A percentile compares a stretch with the other conserved stretches of the same genome.
These are phyloP conservation scores for Argentina anserina DNA, from an alignment of 306 rosid genomes.

Conservation along the genomic window DNA sequence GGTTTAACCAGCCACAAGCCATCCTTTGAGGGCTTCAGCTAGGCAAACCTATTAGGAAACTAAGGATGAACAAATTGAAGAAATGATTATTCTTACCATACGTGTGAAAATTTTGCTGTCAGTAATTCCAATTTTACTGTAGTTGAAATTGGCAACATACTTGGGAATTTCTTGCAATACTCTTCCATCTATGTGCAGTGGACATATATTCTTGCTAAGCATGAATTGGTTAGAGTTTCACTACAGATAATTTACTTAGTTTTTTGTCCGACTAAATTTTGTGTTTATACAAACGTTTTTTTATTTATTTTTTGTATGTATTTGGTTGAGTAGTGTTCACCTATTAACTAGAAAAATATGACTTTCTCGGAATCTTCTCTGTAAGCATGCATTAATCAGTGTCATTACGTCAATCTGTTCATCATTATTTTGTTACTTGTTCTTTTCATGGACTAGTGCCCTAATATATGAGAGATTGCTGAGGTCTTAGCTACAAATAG, in stretches of 20 bases:
- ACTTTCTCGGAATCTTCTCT: background rate
- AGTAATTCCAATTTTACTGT: background rate
- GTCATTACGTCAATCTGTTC: background rate
- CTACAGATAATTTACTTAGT: background rate
- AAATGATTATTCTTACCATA: background rate
- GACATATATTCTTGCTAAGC: background rate
- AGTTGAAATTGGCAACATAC: background rate
- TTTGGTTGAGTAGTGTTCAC: background rate
- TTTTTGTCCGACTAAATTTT: background rate
- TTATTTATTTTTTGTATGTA: background rate
- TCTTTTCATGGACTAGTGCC: background rate
- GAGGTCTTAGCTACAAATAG: background rate
- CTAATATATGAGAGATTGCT: background rate
- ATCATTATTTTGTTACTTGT: background rate
- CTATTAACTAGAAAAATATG: background rate
- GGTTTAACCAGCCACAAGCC: background rate
- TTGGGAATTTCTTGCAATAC: background rate
- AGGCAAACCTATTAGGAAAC: background rate
- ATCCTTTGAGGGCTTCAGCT: background rate
- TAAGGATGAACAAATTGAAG: background rate
- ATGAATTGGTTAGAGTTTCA: background rate
- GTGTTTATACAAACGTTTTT: background rate
- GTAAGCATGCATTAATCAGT: background rate
- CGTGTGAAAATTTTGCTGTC: background rate
- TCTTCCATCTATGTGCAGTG: background rate